A percentile compares a stretch with the other conserved stretches of the same genome.
Conservation (phyloP, 2,329 filamentous ascomycete genomes). For the Didymella sp. region DNA sequence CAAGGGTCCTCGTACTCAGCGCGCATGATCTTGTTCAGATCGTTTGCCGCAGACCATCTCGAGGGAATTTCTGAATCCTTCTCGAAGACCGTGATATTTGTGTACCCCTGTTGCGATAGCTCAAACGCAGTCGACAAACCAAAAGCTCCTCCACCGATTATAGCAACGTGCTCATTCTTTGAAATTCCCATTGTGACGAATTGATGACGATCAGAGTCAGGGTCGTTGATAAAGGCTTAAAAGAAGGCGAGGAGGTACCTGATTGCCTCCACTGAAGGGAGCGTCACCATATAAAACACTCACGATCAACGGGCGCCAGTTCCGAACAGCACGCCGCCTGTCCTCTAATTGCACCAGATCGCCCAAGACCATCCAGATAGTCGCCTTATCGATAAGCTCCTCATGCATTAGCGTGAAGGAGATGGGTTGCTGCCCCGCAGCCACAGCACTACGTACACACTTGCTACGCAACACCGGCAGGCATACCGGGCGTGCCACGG, state of each 20-base stretch:
- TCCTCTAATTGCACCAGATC: background rate
- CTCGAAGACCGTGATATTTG: conserved; percentile 42
- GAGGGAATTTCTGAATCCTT: conserved; percentile 54
- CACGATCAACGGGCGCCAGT: conserved; percentile 1
- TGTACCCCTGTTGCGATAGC: conserved; percentile 40
- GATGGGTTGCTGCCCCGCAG: conserved; percentile 16
- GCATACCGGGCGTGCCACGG: conserved; percentile 16
- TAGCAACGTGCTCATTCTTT: conserved; percentile 35
- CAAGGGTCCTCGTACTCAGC: conserved; percentile 66
- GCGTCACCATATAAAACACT: conserved; percentile 5
- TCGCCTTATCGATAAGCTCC: conserved; percentile 13
- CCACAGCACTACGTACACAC: conserved; percentile 5
- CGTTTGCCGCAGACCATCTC: conserved; percentile 62
- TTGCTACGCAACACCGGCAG: conserved; percentile 9
- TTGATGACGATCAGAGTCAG: background rate
- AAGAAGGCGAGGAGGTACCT: background rate
- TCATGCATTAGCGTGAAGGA: conserved; percentile 11
- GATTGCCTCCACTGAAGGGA: background rate
- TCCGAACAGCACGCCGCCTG: conserved; percentile 1
- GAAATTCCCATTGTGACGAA: conserved; percentile 26
- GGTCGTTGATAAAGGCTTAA: background rate
- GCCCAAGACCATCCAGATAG: conserved; percentile 10
- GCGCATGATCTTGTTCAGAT: conserved; percentile 68
- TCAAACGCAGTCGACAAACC: conserved; percentile 43
- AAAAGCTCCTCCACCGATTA: conserved; percentile 43